Evolutionary conservation across 2,329 filamentous ascomycete genomes (phyloP), one percentile per base, ranked within the genome.

Genomic region (Metarhizium guizhouense): DNA sequence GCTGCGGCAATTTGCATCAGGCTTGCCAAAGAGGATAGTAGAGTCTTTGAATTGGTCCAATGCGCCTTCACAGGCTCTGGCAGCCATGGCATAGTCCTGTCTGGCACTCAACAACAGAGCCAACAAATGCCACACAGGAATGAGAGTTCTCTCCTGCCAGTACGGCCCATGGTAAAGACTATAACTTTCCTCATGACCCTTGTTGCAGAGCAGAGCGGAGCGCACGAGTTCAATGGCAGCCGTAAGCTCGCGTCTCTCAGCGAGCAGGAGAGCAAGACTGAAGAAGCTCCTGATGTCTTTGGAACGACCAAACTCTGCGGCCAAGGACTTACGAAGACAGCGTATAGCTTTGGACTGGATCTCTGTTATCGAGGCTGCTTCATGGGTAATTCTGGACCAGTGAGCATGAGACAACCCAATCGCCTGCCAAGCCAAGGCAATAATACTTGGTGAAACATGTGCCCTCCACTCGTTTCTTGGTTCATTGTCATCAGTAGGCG

Each of bases 121-220:
- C 50, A 99, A 78, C 16, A 99, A 78, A 74, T 99, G 94, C 92
- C 94, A 96, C 29, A 96, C 72, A 2, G 92, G 86, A 29, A 97
- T 84, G 38, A 86, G 71, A 6, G 81, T 78, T 50, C 83, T 76
- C 66, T 90, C 85, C 55, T 83, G 78, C 79, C 79, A 83, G 60
- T 78, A 81, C 2, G 75, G 74, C 0, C 78, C 77, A 52, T 75
- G 71, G 45, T 72, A 68, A 4, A 75, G 64, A 47, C 72, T 70
- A 48, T 76, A 74, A 45, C 75, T 72, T 18, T 71, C 72, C 32
- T 72, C 73, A 2, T 74, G 64, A 5, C 74, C 72, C 58, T 79
- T 81, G 48, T 78, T 80, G 4, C 84, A 77, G 47, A 86, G 77
- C 47, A 97, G 75, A 0, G 89, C 89, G 43, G 81, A 80, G 70